phyloP scores from a whole-genome alignment of 1,284 basidiomycete species.

The Ustilago tritici region DNA sequence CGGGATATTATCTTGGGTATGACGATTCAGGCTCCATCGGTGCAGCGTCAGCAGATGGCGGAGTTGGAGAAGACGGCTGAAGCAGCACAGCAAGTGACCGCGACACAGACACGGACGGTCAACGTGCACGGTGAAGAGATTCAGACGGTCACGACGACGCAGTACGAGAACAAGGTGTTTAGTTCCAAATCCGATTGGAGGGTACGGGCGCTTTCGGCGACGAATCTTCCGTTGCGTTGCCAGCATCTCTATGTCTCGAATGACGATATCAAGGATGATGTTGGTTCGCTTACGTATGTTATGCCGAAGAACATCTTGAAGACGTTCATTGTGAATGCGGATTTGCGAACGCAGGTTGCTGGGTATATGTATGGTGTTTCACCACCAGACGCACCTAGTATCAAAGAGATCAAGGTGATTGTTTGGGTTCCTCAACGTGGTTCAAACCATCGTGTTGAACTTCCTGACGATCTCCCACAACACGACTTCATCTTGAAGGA shows the following conservation, averaged over 20 bases:
- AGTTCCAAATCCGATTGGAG: constrained; percentile 99
- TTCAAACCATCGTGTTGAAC: constrained; percentile 90
- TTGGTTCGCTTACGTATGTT: constrained; percentile 91
- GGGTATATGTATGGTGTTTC: constrained; percentile 92
- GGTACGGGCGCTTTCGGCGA: constrained; percentile 93
- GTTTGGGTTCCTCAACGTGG: constrained; percentile 97
- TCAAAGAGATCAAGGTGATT: constrained; percentile 97
- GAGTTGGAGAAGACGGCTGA: constrained; percentile 94
- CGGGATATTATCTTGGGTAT: constrained; percentile 74
- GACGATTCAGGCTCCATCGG: constrained; percentile 86
- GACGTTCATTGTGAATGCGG: constrained; percentile 91
- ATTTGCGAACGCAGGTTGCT: constrained; percentile 95
- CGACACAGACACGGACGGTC: constrained; percentile 95
- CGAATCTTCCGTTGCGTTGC: constrained; percentile 92
- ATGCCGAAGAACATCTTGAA: constrained; percentile 97
- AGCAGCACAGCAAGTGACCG: constrained; percentile 93
- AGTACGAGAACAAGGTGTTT: constrained; percentile 97
- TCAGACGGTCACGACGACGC: constrained; percentile 94
- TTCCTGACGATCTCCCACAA: constrained; percentile 86
- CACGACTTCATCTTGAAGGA: constrained; percentile 95
- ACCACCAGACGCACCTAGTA: constrained; percentile 95
- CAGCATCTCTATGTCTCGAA: constrained; percentile 99
- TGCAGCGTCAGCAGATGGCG: constrained; percentile 98
- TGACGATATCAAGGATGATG: constrained; percentile 98
- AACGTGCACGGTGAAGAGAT: constrained; percentile 98